These are phyloP conservation scores for Camellia japonica DNA, from an alignment of 148 eudicot species.

Conservation along the genomic window DNA sequence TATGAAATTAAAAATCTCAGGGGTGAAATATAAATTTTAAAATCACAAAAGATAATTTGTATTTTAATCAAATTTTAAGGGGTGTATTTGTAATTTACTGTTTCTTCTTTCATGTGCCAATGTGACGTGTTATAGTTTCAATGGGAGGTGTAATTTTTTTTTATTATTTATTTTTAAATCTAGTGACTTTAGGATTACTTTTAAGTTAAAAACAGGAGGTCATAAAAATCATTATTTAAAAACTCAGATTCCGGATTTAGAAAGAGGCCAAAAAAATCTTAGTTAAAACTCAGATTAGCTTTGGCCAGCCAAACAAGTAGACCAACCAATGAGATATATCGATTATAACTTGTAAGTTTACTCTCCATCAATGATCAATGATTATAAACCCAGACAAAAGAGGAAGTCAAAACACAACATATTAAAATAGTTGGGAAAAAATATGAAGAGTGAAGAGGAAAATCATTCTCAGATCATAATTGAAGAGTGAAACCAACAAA, in stretches of 20 bases:
- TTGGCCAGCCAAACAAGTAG: slow-evolving; percentile 37
- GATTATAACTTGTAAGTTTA: neutral
- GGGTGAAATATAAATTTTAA: no score
- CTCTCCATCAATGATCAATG: slow-evolving; percentile 29
- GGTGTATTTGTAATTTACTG: no score
- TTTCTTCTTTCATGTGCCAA: neutral
- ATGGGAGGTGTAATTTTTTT: neutral
- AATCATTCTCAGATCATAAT: neutral
- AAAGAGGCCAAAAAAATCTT: no score
- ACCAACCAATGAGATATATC: slow-evolving; percentile 29
- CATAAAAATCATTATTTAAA: no score
- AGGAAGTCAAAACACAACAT: neutral
- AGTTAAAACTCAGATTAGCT: neutral
- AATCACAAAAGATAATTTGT: no score
- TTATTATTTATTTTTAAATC: neutral
- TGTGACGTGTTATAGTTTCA: no score
- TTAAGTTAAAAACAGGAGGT: neutral
- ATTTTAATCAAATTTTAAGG: no score
- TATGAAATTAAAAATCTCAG: no score
- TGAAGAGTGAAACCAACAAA: slow-evolving; percentile 6
- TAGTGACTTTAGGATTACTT: slow-evolving; percentile 2
- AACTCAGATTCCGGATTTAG: no score
- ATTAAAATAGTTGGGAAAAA: neutral
- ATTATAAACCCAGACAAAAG: slow-evolving; percentile 10
- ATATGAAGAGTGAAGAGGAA: neutral